phyloP scores from a whole-genome alignment of 108 stramenopile genomes.

The Parmales sp. region DNA sequence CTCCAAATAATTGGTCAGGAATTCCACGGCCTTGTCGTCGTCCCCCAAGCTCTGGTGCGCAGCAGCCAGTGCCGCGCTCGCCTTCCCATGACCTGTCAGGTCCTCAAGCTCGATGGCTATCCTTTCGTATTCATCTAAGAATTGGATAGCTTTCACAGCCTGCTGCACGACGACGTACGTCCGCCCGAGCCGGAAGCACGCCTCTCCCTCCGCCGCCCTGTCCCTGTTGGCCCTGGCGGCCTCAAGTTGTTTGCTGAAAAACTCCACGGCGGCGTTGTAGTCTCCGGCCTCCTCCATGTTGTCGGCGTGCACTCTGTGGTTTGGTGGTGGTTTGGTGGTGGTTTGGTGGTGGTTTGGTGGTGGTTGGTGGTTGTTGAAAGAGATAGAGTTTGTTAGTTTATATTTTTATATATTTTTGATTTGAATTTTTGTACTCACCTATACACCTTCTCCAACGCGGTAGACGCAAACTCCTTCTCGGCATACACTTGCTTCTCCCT shows the following conservation, averaged over 20 bases:
- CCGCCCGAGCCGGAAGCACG: conserved; percentile 28
- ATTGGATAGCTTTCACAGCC: conserved; percentile 22
- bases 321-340: too few relatives aligned
- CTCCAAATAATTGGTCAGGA: conserved; percentile 24
- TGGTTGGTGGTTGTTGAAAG: too few relatives aligned
- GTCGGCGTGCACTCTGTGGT: conserved; percentile 28
- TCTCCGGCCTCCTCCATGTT: conserved; percentile 22
- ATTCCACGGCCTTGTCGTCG: conserved; percentile 26
- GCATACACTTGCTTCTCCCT: conserved; percentile 15
- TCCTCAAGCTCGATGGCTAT: conserved; percentile 26
- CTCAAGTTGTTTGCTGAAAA: conserved; percentile 17
- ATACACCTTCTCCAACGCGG: conserved; percentile 33
- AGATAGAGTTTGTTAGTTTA: too few relatives aligned
- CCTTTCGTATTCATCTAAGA: conserved; percentile 22
- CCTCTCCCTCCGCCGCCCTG: conserved; percentile 20
- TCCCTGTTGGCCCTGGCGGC: conserved; percentile 31
- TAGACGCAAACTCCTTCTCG: conserved; percentile 21
- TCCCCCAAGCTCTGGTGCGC: conserved; percentile 30
- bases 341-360: too few relatives aligned
- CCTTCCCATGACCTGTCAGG: conserved; percentile 28
- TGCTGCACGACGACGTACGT: conserved; percentile 15
- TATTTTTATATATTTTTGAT: too few relatives aligned
- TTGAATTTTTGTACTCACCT: too few relatives aligned
- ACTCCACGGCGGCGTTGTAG: conserved; percentile 22
- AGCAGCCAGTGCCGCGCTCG: conserved; percentile 32